Evolutionary conservation across 2,329 filamentous ascomycete genomes (phyloP), one percentile per base, ranked within the genome.

Genomic region (Cladophialophora immunda): DNA sequence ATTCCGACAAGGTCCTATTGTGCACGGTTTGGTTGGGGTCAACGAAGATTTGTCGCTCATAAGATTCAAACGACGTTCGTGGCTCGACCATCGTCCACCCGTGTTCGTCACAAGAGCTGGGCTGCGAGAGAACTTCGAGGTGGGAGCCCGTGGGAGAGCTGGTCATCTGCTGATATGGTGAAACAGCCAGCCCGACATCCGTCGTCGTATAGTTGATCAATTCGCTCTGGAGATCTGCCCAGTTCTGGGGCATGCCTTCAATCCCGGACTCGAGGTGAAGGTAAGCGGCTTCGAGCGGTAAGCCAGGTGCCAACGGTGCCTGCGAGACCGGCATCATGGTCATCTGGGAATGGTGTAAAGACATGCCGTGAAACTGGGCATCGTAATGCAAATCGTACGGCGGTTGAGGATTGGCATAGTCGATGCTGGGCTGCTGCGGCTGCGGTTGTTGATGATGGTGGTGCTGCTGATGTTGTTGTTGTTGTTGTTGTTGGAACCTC

Each of bases 11-110:
- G 62, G 90, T 94, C 72, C 94, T 88, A 75, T 97, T 86, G 81
- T 97, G 94, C 59, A 98, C 83, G 0, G 93, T 96, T 81, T 97
- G 92, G 69, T 90, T 89, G 1, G 94, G 94, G 80, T 97, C 97
- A 84, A 97, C 96, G 75, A 97, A 94, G 71, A 92, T 89, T 15
- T 82, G 81, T 66, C 81, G 81, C 47, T 89, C 83, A 58, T 86
- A 88, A 36, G 87, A 85, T 72, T 94, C 91, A 72, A 91, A 89
- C 41, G 89, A 90, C 68, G 88, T 89, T 67, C 89, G 89, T 76
- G 88, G 87, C 71, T 95, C 92, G 65, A 97, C 89, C 71, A 91
- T 87, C 58, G 88, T 89, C 94, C 94, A 98, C 65, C 92, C 92
- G 73, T 94, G 92, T 73, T 96, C 93, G 75, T 91, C 92, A 71